These are phyloP conservation scores for Mucor circinelloides DNA, from an alignment of 371 early-diverging fungal genomes.

Conservation along the genomic window DNA sequence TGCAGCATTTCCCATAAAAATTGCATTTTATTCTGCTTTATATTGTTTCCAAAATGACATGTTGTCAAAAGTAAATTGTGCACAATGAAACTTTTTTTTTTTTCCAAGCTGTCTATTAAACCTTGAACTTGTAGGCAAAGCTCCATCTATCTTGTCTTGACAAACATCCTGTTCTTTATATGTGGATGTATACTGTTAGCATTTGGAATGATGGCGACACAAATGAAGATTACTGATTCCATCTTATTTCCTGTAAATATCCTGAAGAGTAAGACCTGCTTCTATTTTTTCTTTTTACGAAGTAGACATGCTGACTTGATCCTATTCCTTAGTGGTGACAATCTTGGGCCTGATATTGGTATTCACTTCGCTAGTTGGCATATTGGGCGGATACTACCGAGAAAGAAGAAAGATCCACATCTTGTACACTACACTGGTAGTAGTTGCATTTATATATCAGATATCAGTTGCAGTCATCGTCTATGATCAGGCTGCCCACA, in stretches of 20 bases:
- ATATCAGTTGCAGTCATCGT: conserved; percentile 36
- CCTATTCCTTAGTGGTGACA: conserved; percentile 32
- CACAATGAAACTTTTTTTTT: not conserved
- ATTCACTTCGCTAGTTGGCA: conserved; percentile 40
- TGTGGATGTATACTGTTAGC: conserved; percentile 38
- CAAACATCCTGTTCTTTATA: conserved; percentile 36
- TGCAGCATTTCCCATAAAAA: not conserved
- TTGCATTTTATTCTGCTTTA: not conserved
- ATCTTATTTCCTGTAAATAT: conserved; percentile 43
- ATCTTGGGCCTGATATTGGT: conserved; percentile 42
- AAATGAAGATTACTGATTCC: conserved; percentile 29
- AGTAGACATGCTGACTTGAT: not conserved
- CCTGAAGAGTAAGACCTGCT: conserved; percentile 33
- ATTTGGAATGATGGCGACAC: conserved; percentile 40
- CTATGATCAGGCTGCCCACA: conserved; percentile 42
- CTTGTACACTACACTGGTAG: conserved; percentile 32
- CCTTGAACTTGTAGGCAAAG: conserved; percentile 29
- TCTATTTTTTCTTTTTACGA: not conserved
- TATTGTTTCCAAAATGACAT: conserved; percentile 24
- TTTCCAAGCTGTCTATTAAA: not conserved
- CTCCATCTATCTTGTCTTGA: conserved; percentile 31
- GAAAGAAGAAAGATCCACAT: conserved; percentile 38
- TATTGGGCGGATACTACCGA: conserved; percentile 34
- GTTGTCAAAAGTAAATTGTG: conserved; percentile 44
- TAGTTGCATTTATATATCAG: conserved; percentile 41